These are phyloP conservation scores for Fusarium pseudograminearum DNA, from an alignment of 2,329 filamentous ascomycete species.

Conservation along the genomic window DNA sequence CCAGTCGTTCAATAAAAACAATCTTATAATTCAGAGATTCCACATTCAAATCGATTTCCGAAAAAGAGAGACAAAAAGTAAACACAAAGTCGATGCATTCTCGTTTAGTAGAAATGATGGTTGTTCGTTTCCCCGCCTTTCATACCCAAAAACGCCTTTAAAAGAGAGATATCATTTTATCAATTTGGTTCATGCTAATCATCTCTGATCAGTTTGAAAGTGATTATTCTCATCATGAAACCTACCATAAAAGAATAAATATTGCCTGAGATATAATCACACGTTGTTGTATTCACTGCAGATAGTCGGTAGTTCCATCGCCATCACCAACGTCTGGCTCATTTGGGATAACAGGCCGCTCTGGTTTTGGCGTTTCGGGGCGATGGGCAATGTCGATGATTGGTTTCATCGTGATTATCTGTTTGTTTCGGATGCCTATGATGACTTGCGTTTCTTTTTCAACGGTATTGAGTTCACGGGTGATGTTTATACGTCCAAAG, in stretches of 20 bases:
- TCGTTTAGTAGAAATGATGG: not conserved
- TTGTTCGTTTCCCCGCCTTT: not conserved
- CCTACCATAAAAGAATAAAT: conserved; percentile 22
- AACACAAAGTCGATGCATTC: not conserved
- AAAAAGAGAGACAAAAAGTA: not conserved
- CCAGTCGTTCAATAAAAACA: not conserved
- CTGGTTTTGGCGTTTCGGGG: conserved; percentile 51
- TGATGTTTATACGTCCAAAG: conserved; percentile 3
- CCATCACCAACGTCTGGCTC: conserved; percentile 50
- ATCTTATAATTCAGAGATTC: no score
- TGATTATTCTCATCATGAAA: not conserved
- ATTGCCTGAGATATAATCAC: not conserved
- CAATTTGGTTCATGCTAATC: conserved; percentile 23
- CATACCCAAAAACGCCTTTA: conserved; percentile 16
- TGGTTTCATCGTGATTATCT: conserved; percentile 17
- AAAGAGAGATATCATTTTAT: conserved; percentile 4
- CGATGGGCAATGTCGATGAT: conserved; percentile 39
- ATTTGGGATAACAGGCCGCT: conserved; percentile 47
- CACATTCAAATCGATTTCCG: not conserved
- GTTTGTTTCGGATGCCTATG: not conserved
- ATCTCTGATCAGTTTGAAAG: conserved; percentile 32
- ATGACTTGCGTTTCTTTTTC: not conserved
- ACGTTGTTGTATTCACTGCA: conserved; percentile 7
- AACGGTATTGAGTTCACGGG: not conserved
- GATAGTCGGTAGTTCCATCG: conserved; percentile 50